phyloP scores from a whole-genome alignment of 2,329 filamentous ascomycete genomes.

The Sporothrix curviconia region DNA sequence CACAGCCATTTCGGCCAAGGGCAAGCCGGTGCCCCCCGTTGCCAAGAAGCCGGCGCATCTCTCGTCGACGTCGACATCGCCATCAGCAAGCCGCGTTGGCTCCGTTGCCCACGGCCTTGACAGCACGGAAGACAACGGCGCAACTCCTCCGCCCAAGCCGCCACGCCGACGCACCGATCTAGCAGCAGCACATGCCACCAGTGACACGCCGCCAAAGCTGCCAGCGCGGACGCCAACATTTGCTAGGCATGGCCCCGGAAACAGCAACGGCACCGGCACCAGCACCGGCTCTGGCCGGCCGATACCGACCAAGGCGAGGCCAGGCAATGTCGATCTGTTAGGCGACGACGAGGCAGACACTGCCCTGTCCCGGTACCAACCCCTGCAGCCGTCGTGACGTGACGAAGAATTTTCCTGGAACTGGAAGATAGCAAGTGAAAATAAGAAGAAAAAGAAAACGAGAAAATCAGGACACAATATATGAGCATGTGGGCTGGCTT shows the following conservation, averaged over 20 bases:
- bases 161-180: constrained; percentile 11
- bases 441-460: neutral
- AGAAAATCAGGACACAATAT: neutral
- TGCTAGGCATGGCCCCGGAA: neutral
- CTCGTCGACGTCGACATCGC: constrained; percentile 23
- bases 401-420: neutral
- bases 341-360: constrained; percentile 36
- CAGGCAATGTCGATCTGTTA: constrained; percentile 37
- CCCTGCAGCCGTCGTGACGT: constrained; percentile 41
- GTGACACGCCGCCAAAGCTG: constrained; percentile 17
- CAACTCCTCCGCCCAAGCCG: neutral
- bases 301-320: neutral
- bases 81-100: constrained; percentile 19
- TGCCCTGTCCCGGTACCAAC: constrained; percentile 49
- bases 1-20: constrained; percentile 11
- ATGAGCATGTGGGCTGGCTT: neutral
- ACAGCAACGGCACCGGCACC: no score
- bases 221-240: constrained; percentile 23
- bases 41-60: constrained; percentile 59
- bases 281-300: no score
- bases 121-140: neutral
- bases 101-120: constrained; percentile 18
- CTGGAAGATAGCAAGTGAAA: neutral
- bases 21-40: constrained; percentile 47
- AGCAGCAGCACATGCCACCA: neutral